These are phyloP conservation scores for Ogataea chonburiensis DNA, from an alignment of 805 yeast genomes.

Conservation along the genomic window DNA sequence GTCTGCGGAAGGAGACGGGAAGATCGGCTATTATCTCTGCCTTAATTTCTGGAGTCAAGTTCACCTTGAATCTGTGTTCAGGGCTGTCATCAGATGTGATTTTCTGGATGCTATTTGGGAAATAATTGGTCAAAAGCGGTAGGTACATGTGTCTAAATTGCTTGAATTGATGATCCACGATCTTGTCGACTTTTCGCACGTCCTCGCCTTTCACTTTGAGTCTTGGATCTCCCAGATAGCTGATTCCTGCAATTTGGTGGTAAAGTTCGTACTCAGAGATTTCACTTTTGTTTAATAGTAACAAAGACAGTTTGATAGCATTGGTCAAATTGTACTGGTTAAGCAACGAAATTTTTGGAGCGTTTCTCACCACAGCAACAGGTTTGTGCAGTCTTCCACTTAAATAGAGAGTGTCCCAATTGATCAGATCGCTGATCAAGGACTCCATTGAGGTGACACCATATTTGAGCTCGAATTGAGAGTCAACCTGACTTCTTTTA, in stretches of 20 bases:
- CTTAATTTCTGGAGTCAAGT: conserved; percentile 35
- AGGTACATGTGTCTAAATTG: conserved; percentile 70
- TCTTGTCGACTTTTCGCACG: conserved; percentile 82
- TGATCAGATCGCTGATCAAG: conserved; percentile 65
- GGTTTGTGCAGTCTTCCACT: conserved; percentile 97
- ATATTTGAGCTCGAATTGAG: conserved; percentile 57
- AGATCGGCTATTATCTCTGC: conserved; percentile 47
- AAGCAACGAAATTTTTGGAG: conserved; percentile 58
- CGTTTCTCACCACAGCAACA: conserved; percentile 69
- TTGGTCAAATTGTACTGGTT: conserved; percentile 75
- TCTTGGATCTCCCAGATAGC: conserved; percentile 90
- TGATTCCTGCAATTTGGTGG: conserved; percentile 71
- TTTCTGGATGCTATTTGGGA: conserved; percentile 31
- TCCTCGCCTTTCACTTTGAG: conserved; percentile 86
- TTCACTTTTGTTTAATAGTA: conserved; percentile 44
- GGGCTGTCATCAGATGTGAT: conserved; percentile 23
- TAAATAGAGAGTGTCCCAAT: conserved; percentile 82
- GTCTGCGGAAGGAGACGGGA: conserved; percentile 48
- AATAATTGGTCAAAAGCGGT: conserved; percentile 54
- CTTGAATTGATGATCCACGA: conserved; percentile 71
- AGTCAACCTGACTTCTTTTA: conserved; percentile 33
- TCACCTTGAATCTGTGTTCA: conserved; percentile 26
- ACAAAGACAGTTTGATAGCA: conserved; percentile 69
- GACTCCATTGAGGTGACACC: conserved; percentile 74
- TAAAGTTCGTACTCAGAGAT: conserved; percentile 52